Evolutionary conservation across 495 filamentous ascomycete species (phyloP).

Genomic region (Neurospora discreta): DNA sequence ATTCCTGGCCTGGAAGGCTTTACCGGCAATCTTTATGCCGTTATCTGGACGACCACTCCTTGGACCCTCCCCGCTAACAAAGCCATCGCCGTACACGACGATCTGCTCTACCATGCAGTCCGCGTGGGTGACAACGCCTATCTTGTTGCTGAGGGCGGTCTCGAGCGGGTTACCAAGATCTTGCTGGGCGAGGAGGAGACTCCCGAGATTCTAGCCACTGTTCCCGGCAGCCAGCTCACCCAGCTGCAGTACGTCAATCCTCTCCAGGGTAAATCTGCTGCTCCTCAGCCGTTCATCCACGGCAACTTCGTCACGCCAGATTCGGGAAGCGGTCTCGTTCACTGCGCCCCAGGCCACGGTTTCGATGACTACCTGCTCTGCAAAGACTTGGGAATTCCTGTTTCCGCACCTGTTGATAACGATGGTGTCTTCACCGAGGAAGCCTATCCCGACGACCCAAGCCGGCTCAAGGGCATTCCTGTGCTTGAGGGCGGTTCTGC

Average conservation of each 20-base stretch:
- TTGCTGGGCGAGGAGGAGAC: slow-evolving; percentile 15
- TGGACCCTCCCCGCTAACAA: slow-evolving; percentile 94
- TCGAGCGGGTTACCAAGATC: slow-evolving; percentile 34
- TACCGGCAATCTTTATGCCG: slow-evolving; percentile 45
- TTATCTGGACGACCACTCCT: slow-evolving; percentile 96
- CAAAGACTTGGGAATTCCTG: slow-evolving; percentile 48
- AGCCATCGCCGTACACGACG: slow-evolving; percentile 67
- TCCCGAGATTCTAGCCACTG: slow-evolving; percentile 40
- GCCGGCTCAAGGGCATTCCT: slow-evolving; percentile 36
- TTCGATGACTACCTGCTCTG: slow-evolving; percentile 94
- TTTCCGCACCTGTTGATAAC: slow-evolving; percentile 72
- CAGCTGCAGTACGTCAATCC: slow-evolving; percentile 54
- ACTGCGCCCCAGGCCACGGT: slow-evolving; percentile 88
- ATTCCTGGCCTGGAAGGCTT: slow-evolving; percentile 25
- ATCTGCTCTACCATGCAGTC: slow-evolving; percentile 64
- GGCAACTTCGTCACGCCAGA: slow-evolving; percentile 78
- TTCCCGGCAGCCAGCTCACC: slow-evolving; percentile 56
- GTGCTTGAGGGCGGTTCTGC: slow-evolving; percentile 48
- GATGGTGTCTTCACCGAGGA: slow-evolving; percentile 66
- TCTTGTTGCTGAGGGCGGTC: slow-evolving; percentile 51
- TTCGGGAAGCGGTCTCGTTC: slow-evolving; percentile 86
- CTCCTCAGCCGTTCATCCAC: slow-evolving; percentile 57
- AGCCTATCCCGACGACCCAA: slow-evolving; percentile 56
- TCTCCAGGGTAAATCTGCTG: slow-evolving; percentile 42
- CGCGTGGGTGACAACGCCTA: slow-evolving; percentile 40